Evolutionary conservation across 73 alveolate genomes (phyloP), one percentile per base, ranked within the genome.

Genomic region (Chromera velia): DNA sequence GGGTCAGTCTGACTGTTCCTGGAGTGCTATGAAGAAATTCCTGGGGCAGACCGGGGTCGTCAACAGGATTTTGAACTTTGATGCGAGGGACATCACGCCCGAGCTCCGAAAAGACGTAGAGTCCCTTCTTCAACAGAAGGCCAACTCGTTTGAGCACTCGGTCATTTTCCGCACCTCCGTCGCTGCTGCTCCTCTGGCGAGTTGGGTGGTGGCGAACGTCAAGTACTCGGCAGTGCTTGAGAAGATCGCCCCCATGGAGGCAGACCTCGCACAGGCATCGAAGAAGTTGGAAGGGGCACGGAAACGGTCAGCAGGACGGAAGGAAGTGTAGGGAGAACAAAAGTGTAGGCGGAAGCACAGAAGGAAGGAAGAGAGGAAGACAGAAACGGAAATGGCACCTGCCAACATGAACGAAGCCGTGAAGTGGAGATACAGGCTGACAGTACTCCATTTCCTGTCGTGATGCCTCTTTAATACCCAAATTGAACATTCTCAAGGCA

Each of bases 171-270:
- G 93, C 17, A 96, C 91, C 33, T 88, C 97, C 19, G 85, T 88
- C 65, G 98, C 98, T n/a, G 94, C 98, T 29, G 98, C 98, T 18
- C 97, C 98, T 9, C 81, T 94, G 80, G 98, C 99, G 65, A 98
- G 95, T 75, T 97, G 98, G 98, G 98, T 96, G 30, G 95, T 91
- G 82, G 98, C 99, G 22, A 91, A 93, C 28, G 91, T 97, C 22
- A 90, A 88, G 74, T 97, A 90, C 92, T 91, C 97, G 80, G 97
- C 94, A 67, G 98, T 96, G 7, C 88, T 95, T 67, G 91, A 94
- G 77, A 97, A 95, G 90, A 94, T 97, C 34, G 92, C 87, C 46
- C 99, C 99, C 28, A 91, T 97, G 71, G 97, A 95, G 75, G 89
- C 88, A 49, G 98, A 94, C 46, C 87, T 96, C 70, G 89, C 90